These are phyloP conservation scores for Adansonia digitata DNA, from an alignment of 345 rosid genomes.

Conservation along the genomic window DNA sequence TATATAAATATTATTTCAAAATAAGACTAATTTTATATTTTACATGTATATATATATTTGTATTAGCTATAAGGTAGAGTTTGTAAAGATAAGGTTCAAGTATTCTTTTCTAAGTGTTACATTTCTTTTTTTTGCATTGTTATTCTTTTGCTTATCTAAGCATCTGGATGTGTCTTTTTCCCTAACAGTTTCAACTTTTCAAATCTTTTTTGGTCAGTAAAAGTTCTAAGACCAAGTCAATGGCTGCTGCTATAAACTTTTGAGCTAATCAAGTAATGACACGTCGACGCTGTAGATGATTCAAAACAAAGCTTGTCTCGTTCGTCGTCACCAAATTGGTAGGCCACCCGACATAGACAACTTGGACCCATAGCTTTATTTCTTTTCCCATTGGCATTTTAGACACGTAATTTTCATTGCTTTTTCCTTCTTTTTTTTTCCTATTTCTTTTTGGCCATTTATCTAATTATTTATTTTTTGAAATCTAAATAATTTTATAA, in stretches of 20 bases:
- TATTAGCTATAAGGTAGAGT: too few species aligned
- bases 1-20: too few species aligned
- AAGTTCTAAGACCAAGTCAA: conserved; percentile 1
- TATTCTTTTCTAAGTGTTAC: too few species aligned
- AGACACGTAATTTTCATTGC: conserved; percentile 9
- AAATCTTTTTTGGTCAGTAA: neutral
- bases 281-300: neutral
- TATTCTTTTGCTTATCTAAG: too few species aligned
- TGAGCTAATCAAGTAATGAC: too few species aligned
- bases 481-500: neutral
- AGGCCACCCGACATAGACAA: neutral
- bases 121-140: too few species aligned
- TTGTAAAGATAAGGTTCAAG: too few species aligned
- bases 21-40: too few species aligned
- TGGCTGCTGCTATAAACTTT: neutral
- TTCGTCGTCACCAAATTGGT: neutral
- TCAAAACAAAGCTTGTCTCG: neutral
- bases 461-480: neutral
- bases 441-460: too few species aligned
- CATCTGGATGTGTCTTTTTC: too few species aligned
- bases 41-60: too few species aligned
- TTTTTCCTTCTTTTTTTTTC: neutral
- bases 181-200: neutral
- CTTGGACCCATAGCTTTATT: neutral
- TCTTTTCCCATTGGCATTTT: neutral